Evolutionary conservation across 1,284 basidiomycete species (phyloP).

Genomic region (Cryptococcus wingfieldii): DNA sequence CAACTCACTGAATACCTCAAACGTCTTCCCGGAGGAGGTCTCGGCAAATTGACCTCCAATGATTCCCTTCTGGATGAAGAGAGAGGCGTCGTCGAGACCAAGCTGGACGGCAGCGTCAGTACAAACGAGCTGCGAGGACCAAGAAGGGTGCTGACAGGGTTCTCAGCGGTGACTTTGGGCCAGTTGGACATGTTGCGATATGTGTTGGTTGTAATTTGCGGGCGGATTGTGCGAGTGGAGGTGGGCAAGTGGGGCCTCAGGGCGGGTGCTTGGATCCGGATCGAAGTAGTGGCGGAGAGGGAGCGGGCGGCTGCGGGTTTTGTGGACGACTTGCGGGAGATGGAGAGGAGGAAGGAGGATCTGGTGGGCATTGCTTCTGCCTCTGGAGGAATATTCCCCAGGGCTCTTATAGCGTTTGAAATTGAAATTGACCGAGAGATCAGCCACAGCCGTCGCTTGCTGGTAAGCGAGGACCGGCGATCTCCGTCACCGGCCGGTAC

Average conservation of each 20-base stretch:
- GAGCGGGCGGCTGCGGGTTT: not conserved
- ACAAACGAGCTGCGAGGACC: not conserved
- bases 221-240: not conserved
- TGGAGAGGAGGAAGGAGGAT: not conserved
- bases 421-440: no score
- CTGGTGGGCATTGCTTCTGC: not conserved
- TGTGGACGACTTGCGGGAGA: not conserved
- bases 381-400: not conserved
- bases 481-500: no score
- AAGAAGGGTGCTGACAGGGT: constrained; percentile 30
- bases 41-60: constrained; percentile 80
- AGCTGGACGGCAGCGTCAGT: constrained; percentile 23
- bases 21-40: constrained; percentile 65
- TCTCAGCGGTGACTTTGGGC: constrained; percentile 40
- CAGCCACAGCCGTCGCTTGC: no score
- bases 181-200: constrained; percentile 34
- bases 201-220: not conserved
- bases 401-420: no score
- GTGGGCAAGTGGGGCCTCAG: not conserved
- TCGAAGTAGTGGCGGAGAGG: not conserved
- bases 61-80: constrained; percentile 70
- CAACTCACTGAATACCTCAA: constrained; percentile 61
- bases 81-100: constrained; percentile 63
- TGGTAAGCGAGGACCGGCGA: no score
- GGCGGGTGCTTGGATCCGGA: not conserved